Evolutionary conservation across 331 rosid species (phyloP), one percentile per base, ranked within the genome.

Genomic region (Acacia concinna): DNA sequence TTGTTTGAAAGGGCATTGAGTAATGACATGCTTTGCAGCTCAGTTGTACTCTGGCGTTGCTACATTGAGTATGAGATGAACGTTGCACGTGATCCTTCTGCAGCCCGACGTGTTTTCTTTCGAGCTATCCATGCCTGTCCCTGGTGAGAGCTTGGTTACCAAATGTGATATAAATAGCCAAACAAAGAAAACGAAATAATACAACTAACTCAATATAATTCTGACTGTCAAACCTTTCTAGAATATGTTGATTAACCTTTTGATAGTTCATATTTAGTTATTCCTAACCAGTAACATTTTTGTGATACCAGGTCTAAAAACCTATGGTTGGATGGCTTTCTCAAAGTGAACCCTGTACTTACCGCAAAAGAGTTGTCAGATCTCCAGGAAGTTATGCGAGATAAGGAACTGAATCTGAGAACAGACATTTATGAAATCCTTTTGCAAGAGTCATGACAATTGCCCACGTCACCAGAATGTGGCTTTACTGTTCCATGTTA

Each of bases 101-200:
- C 93, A 2, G 95, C 98, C 27, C 84, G 89, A 68, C 92, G 97
- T 38, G 82, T 91, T 40, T 95, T 92, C 90, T 95, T 95, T 77
- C 93, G 98, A 27, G 98, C 97, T 51, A 93, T 95, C 66, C 98
- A 95, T 89, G 89, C 98, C 47, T 95, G 97, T 78, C 98, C 98
- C n/a, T 92, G 97, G 97, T 95, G 83, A 88, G 92, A 69, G 56
- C 83, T 46, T 70, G 25, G 78, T 52, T 13, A 40, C 23, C 4
- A 15, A 30, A 17, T 15, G 23, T 4, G 68, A 12, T 15, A 31
- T 31, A 31, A 30, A 31, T 65, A 65, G 8, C 71, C 7, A 20
- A 20, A 17, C 1, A 28, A 30, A 6, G 1, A 6, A 14, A 7
- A 60, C 10, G 9, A 13, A 67, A 37, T 35, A 38, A 21, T 4